Conservation (phyloP, 768 basidiomycete genomes). For the Russula sp. region DNA sequence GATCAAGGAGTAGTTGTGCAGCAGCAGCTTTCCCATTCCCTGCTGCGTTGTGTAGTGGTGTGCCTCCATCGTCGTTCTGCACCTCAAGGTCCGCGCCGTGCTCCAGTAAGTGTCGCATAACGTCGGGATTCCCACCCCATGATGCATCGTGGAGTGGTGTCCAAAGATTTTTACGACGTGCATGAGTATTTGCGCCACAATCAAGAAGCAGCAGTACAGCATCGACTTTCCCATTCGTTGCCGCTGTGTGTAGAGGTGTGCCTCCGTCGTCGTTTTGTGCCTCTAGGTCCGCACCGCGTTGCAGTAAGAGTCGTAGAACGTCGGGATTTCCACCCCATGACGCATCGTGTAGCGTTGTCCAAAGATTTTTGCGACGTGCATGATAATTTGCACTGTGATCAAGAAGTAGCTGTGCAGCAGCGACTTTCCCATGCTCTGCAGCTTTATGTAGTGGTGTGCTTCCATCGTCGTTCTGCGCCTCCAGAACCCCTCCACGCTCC, state of each 20-base stretch:
- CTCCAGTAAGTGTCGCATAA: neutral
- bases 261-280: neutral
- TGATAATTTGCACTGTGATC: no score
- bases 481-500: neutral
- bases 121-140: neutral
- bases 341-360: no score
- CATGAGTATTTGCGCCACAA: neutral
- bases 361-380: no score
- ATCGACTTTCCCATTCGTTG: neutral
- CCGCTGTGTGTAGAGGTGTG: neutral
- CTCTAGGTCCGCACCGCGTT: neutral
- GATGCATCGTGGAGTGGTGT: conserved; percentile 1
- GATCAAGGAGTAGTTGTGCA: neutral
- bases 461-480: neutral
- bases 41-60: neutral
- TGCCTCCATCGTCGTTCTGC: neutral
- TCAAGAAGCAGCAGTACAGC: neutral
- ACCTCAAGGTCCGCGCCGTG: neutral
- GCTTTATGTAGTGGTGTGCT: neutral
- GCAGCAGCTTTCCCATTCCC: neutral
- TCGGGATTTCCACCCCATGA: no score
- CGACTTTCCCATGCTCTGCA: neutral
- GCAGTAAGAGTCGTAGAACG: neutral
- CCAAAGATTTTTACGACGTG: neutral
- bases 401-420: neutral